Evolutionary conservation across 192 early-diverging fungal species (phyloP).

Genomic region (Podochytrium sp.): DNA sequence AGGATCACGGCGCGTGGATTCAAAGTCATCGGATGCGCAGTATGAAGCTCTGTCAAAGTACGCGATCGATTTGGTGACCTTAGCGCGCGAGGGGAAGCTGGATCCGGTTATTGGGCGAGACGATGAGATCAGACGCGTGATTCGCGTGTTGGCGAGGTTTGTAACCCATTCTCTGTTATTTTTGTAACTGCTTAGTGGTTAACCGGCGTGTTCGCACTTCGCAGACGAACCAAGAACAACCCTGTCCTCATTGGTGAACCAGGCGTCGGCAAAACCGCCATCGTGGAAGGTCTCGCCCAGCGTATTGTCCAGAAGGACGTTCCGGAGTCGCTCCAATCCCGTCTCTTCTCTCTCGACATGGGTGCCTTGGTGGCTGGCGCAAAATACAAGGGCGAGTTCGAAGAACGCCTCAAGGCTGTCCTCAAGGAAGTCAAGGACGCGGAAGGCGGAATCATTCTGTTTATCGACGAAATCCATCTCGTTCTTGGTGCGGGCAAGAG

Average conservation of each 20-base stretch:
- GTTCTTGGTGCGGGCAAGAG: slow-evolving; percentile 92
- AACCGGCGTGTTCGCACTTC: too few species aligned
- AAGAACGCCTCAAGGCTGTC: slow-evolving; percentile 95
- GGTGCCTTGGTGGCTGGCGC: slow-evolving; percentile 90
- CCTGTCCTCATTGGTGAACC: slow-evolving; percentile 86
- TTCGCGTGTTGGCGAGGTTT: slow-evolving; percentile 82
- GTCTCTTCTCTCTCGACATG: slow-evolving; percentile 94
- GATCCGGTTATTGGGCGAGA: slow-evolving; percentile 97
- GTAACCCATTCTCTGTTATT: too few species aligned
- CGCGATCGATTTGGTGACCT: slow-evolving; percentile 82
- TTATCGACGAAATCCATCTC: slow-evolving; percentile 97
- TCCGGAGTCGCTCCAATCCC: slow-evolving; percentile 78
- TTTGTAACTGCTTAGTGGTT: too few species aligned
- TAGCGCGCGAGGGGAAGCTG: slow-evolving; percentile 87
- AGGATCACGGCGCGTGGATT: slow-evolving; percentile 84
- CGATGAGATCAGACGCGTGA: slow-evolving; percentile 93
- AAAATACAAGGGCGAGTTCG: slow-evolving; percentile 97
- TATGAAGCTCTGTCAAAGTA: slow-evolving; percentile 96
- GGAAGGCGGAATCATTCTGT: slow-evolving; percentile 87
- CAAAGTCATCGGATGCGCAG: slow-evolving; percentile 80
- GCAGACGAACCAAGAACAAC: slow-evolving; percentile 87
- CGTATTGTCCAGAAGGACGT: slow-evolving; percentile 94
- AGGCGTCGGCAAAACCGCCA: slow-evolving; percentile 77
- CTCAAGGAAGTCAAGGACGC: slow-evolving; percentile 94
- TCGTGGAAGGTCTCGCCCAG: slow-evolving; percentile 93